A percentile compares a stretch with the other conserved stretches of the same genome.
These are phyloP conservation scores for Nasturtium officinale DNA, from an alignment of 345 rosid genomes.

Conservation along the genomic window DNA sequence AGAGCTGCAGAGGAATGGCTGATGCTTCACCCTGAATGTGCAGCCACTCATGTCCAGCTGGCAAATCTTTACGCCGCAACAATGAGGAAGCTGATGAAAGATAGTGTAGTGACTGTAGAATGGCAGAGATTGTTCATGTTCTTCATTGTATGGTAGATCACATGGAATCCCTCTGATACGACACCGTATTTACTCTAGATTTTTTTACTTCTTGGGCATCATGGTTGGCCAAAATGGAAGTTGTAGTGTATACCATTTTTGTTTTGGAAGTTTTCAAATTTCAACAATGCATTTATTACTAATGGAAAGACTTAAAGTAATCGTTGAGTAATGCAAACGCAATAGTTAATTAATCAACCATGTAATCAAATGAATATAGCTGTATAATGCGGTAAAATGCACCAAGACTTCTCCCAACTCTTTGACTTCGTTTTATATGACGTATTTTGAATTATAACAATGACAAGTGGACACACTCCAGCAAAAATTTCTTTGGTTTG, in stretches of 20 bases:
- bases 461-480: not conserved
- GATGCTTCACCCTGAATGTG: conserved; percentile 71
- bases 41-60: conserved; percentile 75
- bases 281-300: not conserved
- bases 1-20: conserved; percentile 81
- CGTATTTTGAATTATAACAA: not conserved
- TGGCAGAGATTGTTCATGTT: conserved; percentile 48
- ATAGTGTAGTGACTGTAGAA: conserved; percentile 49
- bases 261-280: not conserved
- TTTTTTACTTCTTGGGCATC: not conserved
- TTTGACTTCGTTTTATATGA: conserved; percentile 5
- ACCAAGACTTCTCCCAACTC: conserved; percentile 18
- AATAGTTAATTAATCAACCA: not conserved
- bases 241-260: not conserved
- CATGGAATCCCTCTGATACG: conserved; percentile 30
- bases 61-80: conserved; percentile 81
- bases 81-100: conserved; percentile 82
- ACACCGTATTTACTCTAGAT: not conserved
- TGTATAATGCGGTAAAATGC: conserved; percentile 14
- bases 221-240: not conserved
- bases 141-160: conserved; percentile 59
- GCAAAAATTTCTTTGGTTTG: not conserved
- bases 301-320: not conserved
- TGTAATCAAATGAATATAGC: conserved; percentile 4
- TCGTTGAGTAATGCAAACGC: not conserved